Percentiles rank a stretch among this genome's conserved stretches.
Evolutionary conservation across 2,329 filamentous ascomycete genomes (phyloP).

Genomic region (Neoascochyta sp.): DNA sequence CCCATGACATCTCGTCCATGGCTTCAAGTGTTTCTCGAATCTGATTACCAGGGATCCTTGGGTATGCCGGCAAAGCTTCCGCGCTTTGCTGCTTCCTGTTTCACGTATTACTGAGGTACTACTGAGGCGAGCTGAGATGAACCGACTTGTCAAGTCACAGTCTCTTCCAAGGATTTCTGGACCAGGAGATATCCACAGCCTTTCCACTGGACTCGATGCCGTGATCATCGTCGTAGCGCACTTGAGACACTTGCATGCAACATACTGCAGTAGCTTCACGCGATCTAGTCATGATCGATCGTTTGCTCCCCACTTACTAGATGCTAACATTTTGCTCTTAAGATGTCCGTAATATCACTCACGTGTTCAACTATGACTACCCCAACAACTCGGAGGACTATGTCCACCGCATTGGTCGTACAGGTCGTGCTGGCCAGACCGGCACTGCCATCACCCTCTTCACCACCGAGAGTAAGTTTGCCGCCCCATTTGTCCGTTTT

Average conservation of each 20-base stretch:
- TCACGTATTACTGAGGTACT: conserved; percentile 64
- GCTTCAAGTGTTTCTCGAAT: conserved; percentile 80
- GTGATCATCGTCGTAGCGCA: conserved; percentile 47
- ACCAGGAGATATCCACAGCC: conserved; percentile 58
- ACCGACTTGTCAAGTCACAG: conserved; percentile 73
- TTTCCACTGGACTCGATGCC: conserved; percentile 45
- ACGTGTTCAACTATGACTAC: conserved; percentile 99
- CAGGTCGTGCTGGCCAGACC: conserved; percentile 72
- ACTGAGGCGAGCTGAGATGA: conserved; percentile 73
- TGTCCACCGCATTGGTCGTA: conserved; percentile 66
- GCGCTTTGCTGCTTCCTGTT: conserved; percentile 68
- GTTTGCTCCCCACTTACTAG: conserved; percentile 45
- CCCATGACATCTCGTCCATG: conserved; percentile 92
- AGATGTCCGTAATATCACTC: conserved; percentile 99
- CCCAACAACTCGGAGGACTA: conserved; percentile 83
- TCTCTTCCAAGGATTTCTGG: conserved; percentile 64
- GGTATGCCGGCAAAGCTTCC: conserved; percentile 70
- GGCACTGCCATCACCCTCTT: conserved; percentile 98
- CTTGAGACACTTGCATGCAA: conserved; percentile 55
- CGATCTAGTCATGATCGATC: conserved; percentile 54
- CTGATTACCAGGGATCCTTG: conserved; percentile 79
- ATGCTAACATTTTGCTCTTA: conserved; percentile 79
- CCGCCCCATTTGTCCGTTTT: no score
- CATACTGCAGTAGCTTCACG: conserved; percentile 56
- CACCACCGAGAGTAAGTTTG: conserved; percentile 92